Conservation (phyloP, 345 rosid species). For the Erysimum cheiranthoides region DNA sequence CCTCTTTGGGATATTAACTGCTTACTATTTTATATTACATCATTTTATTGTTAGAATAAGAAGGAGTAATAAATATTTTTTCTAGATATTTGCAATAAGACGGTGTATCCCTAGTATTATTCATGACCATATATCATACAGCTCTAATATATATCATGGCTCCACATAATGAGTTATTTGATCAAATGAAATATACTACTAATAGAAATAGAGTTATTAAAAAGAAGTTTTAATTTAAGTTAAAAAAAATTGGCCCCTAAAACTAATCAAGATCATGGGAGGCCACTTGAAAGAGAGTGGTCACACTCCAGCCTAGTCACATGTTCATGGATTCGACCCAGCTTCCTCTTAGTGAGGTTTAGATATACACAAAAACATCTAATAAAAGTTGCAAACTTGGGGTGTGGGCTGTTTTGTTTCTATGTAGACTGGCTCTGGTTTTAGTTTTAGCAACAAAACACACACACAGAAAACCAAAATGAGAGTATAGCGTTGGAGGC, state of each 20-base stretch:
- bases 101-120: neutral
- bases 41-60: neutral
- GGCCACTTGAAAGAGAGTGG: neutral
- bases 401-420: neutral
- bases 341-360: no score
- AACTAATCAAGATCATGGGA: neutral
- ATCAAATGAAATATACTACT: no score
- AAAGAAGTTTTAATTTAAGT: no score
- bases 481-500: no score
- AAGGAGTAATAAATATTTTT: neutral
- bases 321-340: neutral
- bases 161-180: no score
- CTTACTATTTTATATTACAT: neutral
- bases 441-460: neutral
- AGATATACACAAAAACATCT: neutral
- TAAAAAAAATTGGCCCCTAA: neutral
- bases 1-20: neutral
- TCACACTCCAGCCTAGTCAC: neutral
- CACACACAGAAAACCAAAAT: no score
- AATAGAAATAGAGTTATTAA: no score
- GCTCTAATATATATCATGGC: constrained; percentile 1
- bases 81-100: neutral
- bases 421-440: neutral
- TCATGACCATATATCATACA: neutral
- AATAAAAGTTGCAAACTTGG: no score